A percentile compares a stretch with the other conserved stretches of the same genome.
Conservation (phyloP, 1,284 basidiomycete species). For the Hymenochaete sp. region DNA sequence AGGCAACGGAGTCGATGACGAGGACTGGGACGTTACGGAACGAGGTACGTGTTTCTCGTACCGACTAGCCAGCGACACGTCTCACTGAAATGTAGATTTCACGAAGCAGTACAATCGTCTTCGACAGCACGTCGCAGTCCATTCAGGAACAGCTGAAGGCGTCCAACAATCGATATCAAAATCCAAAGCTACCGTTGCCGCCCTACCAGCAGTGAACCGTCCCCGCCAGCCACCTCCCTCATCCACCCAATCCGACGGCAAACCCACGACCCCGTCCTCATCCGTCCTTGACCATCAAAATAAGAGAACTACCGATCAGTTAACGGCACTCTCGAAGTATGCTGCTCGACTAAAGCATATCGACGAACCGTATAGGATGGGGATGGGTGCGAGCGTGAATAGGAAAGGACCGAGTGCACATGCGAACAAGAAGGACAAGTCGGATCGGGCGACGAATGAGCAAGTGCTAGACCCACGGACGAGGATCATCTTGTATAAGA, state of each 20-base stretch:
- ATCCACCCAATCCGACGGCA: slow-evolving; percentile 16
- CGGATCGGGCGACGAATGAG: slow-evolving; percentile 89
- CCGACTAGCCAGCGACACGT: not conserved
- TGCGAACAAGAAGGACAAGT: slow-evolving; percentile 86
- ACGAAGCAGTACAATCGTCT: slow-evolving; percentile 95
- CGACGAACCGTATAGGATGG: slow-evolving; percentile 63
- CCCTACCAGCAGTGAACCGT: slow-evolving; percentile 69
- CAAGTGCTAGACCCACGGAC: slow-evolving; percentile 92
- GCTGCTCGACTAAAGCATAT: slow-evolving; percentile 61
- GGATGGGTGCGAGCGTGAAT: slow-evolving; percentile 77
- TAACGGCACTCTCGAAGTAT: slow-evolving; percentile 63
- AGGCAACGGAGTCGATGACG: slow-evolving; percentile 65
- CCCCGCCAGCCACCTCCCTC: slow-evolving; percentile 29
- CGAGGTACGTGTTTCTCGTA: slow-evolving; percentile 31
- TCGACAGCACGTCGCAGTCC: slow-evolving; percentile 73
- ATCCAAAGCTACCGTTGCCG: slow-evolving; percentile 40
- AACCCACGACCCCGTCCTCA: slow-evolving; percentile 18
- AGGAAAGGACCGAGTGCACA: slow-evolving; percentile 81
- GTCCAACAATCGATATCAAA: slow-evolving; percentile 39
- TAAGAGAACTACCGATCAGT: slow-evolving; percentile 56
- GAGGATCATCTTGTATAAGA: slow-evolving; percentile 84
- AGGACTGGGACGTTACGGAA: slow-evolving; percentile 34
- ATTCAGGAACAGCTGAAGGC: slow-evolving; percentile 56
- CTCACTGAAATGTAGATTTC: too few relatives aligned
- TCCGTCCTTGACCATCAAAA: slow-evolving; percentile 26